Base-by-base conservation (phyloP, 192 early-diverging fungal species). In the Coemansia biformis region DNA sequence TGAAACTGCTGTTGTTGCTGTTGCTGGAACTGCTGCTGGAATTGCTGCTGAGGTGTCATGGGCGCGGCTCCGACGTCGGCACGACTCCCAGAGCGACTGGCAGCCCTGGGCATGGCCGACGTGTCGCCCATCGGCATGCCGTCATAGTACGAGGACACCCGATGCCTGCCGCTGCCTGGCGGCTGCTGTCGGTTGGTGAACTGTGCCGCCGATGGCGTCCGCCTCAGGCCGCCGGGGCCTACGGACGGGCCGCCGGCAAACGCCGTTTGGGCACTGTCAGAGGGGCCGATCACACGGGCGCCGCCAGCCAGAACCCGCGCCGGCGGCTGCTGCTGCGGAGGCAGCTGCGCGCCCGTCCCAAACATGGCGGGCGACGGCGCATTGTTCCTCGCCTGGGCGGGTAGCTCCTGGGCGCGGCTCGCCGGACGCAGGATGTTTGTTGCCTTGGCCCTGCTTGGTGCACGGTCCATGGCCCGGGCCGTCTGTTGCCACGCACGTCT, bases 371-470 rank as follows among this genome's bases (percentile, higher is more conserved):
- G 29, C 7, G 3, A 6, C 6, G 3, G 31, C 32, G 30, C 40
- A 23, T 18, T 38, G 43, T 44, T 51, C 40, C 38, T 48, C 0
- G 44, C 38, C 16, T 43, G 48, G 2, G 24, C 24, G 10, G 48
- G 12, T 6, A 47, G 40, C 3, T 57, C 53, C 45, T 73, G 69
- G 4, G 69, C 69, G 15, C 69, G 57, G 49, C 69, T 73, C 36
- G 61, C 43, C 16, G 69, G 69, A 11, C 69, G 57, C 47, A 73
- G 24, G 29, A 73, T 66, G 24, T 73, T 73, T 16, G 69, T 57
- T n/a, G 69, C 69, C 51, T 66, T 65, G 32, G 69, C 69, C 53
- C 69, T 57, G 46, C 63, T 66, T 9, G 69, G 69, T 14, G 62
- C 63, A 16, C 69, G 56, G 23, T 73, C 69, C 69, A 73, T 73